Conservation (phyloP, 2,329 filamentous ascomycete species). For the Zymoseptoria passerinii region DNA sequence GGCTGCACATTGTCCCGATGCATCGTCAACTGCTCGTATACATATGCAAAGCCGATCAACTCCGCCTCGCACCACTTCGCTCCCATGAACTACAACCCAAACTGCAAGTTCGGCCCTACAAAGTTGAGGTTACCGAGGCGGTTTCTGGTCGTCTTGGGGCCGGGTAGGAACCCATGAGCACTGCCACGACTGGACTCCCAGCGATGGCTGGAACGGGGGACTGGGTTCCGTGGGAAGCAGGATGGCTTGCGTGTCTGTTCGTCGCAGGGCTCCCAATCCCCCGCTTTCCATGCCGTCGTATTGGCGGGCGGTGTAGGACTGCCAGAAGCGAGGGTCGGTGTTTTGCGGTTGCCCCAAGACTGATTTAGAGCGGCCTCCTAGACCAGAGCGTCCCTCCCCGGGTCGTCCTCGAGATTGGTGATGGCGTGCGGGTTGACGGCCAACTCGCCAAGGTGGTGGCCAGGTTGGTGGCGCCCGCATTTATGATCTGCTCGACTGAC, state of each 20-base stretch:
- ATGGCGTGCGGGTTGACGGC: slow-evolving; percentile 51
- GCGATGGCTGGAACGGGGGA: slow-evolving; percentile 46
- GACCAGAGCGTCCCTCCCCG: slow-evolving; percentile 48
- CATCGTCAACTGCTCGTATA: slow-evolving; percentile 55
- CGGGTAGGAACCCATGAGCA: slow-evolving; percentile 46
- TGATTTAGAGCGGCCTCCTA: slow-evolving; percentile 49
- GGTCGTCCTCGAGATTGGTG: slow-evolving; percentile 49
- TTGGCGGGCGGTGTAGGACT: slow-evolving; percentile 45
- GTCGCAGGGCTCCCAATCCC: slow-evolving; percentile 51
- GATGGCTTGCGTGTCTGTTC: slow-evolving; percentile 52
- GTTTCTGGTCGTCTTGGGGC: neutral
- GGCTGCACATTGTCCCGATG: slow-evolving; percentile 42
- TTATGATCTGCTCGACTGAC: slow-evolving; percentile 10
- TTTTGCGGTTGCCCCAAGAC: slow-evolving; percentile 53
- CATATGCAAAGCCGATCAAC: slow-evolving; percentile 58
- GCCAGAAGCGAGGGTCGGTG: slow-evolving; percentile 49
- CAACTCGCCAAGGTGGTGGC: slow-evolving; percentile 47
- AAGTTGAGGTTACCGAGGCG: neutral
- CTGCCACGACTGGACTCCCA: slow-evolving; percentile 53
- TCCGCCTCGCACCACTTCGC: slow-evolving; percentile 52
- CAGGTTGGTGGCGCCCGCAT: slow-evolving; percentile 37
- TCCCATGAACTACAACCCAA: slow-evolving; percentile 51
- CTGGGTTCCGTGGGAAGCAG: slow-evolving; percentile 49
- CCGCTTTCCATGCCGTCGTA: slow-evolving; percentile 52
- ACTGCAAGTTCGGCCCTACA: slow-evolving; percentile 44